These are phyloP conservation scores for Shiraia sp. DNA, from an alignment of 2,329 filamentous ascomycete species.

Conservation along the genomic window DNA sequence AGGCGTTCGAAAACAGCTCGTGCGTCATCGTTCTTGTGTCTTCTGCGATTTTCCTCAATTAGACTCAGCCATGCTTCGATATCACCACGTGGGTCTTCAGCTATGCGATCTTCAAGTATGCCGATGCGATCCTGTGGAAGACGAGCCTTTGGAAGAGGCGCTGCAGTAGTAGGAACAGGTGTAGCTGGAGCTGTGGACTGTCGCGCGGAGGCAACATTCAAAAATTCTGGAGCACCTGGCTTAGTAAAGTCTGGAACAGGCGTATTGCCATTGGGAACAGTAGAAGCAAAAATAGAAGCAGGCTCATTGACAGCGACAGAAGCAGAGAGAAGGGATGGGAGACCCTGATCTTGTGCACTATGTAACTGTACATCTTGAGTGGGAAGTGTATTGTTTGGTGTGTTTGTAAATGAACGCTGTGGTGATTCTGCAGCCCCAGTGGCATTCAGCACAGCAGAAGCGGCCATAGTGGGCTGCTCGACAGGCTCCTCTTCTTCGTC, in stretches of 20 bases:
- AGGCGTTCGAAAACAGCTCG: conserved; percentile 84
- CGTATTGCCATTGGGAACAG: conserved; percentile 51
- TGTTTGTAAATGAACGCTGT: conserved; percentile 60
- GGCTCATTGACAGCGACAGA: conserved; percentile 46
- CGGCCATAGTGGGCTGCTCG: conserved; percentile 54
- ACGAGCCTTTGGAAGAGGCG: conserved; percentile 52
- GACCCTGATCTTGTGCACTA: conserved; percentile 59
- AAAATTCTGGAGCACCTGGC: conserved; percentile 30
- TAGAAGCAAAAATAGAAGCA: conserved; percentile 57
- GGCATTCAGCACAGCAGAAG: conserved; percentile 54
- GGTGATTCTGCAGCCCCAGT: conserved; percentile 54
- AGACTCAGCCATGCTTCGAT: conserved; percentile 88
- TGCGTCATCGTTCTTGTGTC: conserved; percentile 79
- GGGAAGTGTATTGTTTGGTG: conserved; percentile 58
- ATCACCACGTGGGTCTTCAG: conserved; percentile 89
- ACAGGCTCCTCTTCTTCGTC: conserved; percentile 56
- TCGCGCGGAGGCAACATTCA: conserved; percentile 37
- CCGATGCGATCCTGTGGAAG: conserved; percentile 74
- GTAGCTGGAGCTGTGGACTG: conserved; percentile 47
- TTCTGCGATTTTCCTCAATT: conserved; percentile 81
- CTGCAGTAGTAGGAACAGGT: conserved; percentile 32
- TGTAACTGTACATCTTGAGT: conserved; percentile 64
- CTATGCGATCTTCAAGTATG: conserved; percentile 85
- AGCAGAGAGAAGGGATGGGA: conserved; percentile 43
- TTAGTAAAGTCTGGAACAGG: conserved; percentile 43